A percentile compares a stretch with the other conserved stretches of the same genome.
Evolutionary conservation across 306 rosid genomes (phyloP).

Genomic region (Cicer arietinum): DNA sequence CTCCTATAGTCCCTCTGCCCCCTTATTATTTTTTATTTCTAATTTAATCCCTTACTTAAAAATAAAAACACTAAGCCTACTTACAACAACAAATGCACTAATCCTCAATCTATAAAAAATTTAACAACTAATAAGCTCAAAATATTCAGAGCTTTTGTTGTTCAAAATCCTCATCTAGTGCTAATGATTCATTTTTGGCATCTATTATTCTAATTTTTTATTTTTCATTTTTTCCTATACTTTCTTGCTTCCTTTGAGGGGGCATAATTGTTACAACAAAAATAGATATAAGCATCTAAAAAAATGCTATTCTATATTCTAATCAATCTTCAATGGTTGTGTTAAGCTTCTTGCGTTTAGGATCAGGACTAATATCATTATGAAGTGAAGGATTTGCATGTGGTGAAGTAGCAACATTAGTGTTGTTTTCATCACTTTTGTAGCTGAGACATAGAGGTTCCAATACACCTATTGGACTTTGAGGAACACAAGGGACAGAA

Average conservation of each 20-base stretch:
- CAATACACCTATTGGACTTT: conserved; percentile 80
- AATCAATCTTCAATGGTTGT: conserved; percentile 45
- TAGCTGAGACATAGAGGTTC: conserved; percentile 74
- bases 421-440: conserved; percentile 66
- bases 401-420: conserved; percentile 57
- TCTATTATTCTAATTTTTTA: not conserved
- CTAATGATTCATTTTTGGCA: not conserved
- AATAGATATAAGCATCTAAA: not conserved
- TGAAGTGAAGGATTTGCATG: conserved; percentile 56
- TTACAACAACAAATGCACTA: conserved; percentile 31
- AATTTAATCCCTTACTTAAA: conserved; percentile 27
- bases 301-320: conserved; percentile 42
- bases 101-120: conserved; percentile 50
- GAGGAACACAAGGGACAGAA: conserved; percentile 62
- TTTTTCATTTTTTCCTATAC: conserved; percentile 6
- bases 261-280: not conserved
- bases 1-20: not conserved
- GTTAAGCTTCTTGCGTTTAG: conserved; percentile 83
- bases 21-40: not conserved
- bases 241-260: conserved; percentile 28
- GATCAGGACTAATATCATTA: conserved; percentile 49
- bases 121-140: conserved; percentile 57
- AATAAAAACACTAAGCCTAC: conserved; percentile 38
- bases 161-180: too few relatives aligned
- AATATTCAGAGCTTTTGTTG: not conserved